phyloP scores from a whole-genome alignment of 2,329 filamentous ascomycete genomes.

The Purpureocillium takamizusanense region DNA sequence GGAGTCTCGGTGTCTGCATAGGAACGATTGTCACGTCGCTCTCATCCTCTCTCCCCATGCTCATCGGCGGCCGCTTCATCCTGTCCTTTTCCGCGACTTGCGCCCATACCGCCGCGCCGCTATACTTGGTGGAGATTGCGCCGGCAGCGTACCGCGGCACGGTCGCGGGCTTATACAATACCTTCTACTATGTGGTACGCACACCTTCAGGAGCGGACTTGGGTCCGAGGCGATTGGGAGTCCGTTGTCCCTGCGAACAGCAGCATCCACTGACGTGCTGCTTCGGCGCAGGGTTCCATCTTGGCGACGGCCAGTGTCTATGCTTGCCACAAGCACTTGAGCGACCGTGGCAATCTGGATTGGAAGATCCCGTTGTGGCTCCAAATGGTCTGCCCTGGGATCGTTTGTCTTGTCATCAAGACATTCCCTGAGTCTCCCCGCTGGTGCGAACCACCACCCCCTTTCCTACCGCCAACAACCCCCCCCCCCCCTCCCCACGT shows the following conservation, averaged over 20 bases:
- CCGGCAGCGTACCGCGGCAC: conserved; percentile 49
- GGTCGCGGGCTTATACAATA: conserved; percentile 41
- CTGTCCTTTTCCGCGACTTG: conserved; percentile 45
- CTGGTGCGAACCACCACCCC: no score
- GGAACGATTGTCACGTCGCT: conserved; percentile 41
- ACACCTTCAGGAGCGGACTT: no score
- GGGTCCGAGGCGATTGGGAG: conserved; percentile 13
- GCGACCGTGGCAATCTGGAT: conserved; percentile 9
- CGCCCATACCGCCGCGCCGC: conserved; percentile 44
- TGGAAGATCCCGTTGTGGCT: conserved; percentile 25
- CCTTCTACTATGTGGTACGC: conserved; percentile 23
- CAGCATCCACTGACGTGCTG: not conserved
- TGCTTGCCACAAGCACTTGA: conserved; percentile 17
- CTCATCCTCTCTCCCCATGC: conserved; percentile 29
- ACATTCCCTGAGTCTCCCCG: conserved; percentile 23
- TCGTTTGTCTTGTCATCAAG: conserved; percentile 18
- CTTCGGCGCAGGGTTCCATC: conserved; percentile 13
- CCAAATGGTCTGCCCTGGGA: conserved; percentile 21
- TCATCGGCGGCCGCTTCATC: conserved; percentile 42
- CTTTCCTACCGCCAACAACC: no score
- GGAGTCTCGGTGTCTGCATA: conserved; percentile 35
- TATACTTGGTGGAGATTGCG: conserved; percentile 51
- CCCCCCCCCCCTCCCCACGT: no score
- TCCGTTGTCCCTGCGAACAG: no score
- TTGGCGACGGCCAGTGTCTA: conserved; percentile 21